Evolutionary conservation across 148 eudicot species (phyloP), one percentile per base, ranked within the genome.

Genomic region (Bassia scoparia): DNA sequence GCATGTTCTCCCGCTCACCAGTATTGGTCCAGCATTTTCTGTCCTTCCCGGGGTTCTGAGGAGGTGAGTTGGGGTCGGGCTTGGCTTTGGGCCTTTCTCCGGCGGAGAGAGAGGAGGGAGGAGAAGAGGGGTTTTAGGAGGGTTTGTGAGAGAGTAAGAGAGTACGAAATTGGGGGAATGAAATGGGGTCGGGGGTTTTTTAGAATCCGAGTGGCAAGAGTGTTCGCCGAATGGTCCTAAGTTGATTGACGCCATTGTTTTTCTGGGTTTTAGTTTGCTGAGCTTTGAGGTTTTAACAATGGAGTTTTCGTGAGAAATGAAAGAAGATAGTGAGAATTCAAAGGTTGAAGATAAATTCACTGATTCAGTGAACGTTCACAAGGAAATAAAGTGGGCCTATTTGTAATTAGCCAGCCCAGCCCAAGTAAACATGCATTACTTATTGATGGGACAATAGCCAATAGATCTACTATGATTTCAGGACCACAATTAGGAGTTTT

Each of bases 1-100:
- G 97, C 14, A 74, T 53, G 77, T 84, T 88, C 71, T 89, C 96
- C 43, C 86, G 80, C 97, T 93, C 96, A 89, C 81, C 81, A 89
- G 67, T 74, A 92, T 61, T 88, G 92, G 62, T 92, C 93, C 35
- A 92, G 77, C 91, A 92, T 87, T 80, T 82, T 62, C 59, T 38
- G 67, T 84, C 54, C 78, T 88, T 1, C 89, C 90, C 5, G 92
- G 90, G n/a, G n/a, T n/a, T n/a, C n/a, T n/a, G n/a, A 52, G 16
- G 14, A 72, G 27, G 12, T 4, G 23, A 41, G 0, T 27, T 29
- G 30, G 9, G 15, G 43, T 38, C 27, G 55, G 15, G 9, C 13
- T 9, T 34, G 18, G 0, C 24, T 20, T 5, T 43, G 34, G 14
- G 37, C n/a, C 31, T 56, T n/a, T n/a, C n/a, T n/a, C n/a, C n/a